Conservation (phyloP, 2,329 filamentous ascomycete species). For the Decorospora gaudefroyi region DNA sequence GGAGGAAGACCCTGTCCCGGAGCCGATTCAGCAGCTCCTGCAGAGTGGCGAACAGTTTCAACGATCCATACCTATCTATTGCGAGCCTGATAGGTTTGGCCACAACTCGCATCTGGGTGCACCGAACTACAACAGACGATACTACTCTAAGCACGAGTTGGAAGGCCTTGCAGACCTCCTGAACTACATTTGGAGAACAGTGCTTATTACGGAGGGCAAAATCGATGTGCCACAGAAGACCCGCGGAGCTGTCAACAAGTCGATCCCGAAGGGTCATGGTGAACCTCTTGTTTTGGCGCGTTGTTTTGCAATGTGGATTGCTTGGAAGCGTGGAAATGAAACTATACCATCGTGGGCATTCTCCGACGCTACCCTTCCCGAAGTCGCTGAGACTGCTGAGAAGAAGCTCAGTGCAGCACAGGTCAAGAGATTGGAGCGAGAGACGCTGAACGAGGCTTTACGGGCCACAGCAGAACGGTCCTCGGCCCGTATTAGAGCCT, state of each 20-base stretch:
- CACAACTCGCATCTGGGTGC: conserved; percentile 57
- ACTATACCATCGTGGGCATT: conserved; percentile 65
- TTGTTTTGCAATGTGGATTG: conserved; percentile 66
- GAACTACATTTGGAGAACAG: conserved; percentile 66
- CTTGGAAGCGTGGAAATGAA: conserved; percentile 70
- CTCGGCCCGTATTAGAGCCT: conserved; percentile 47
- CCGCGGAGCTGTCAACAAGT: conserved; percentile 63
- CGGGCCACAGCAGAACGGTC: conserved; percentile 50
- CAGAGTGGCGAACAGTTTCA: conserved; percentile 60
- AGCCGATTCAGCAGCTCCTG: conserved; percentile 59
- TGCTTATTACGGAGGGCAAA: conserved; percentile 63
- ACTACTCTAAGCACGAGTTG: conserved; percentile 66
- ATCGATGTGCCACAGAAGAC: conserved; percentile 64
- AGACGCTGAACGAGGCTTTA: conserved; percentile 53
- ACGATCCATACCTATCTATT: conserved; percentile 61
- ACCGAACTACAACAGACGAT: conserved; percentile 62
- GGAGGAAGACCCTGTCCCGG: conserved; percentile 65
- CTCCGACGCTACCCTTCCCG: conserved; percentile 59
- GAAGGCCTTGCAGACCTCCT: conserved; percentile 63
- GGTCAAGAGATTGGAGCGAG: conserved; percentile 61
- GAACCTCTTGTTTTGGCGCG: conserved; percentile 65
- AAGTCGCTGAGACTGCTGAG: conserved; percentile 42
- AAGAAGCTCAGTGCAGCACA: conserved; percentile 62
- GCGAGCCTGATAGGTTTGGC: conserved; percentile 61
- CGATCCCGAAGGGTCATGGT: conserved; percentile 65